These are phyloP conservation scores for Podospora australis DNA, from an alignment of 495 filamentous ascomycete genomes.

Conservation along the genomic window DNA sequence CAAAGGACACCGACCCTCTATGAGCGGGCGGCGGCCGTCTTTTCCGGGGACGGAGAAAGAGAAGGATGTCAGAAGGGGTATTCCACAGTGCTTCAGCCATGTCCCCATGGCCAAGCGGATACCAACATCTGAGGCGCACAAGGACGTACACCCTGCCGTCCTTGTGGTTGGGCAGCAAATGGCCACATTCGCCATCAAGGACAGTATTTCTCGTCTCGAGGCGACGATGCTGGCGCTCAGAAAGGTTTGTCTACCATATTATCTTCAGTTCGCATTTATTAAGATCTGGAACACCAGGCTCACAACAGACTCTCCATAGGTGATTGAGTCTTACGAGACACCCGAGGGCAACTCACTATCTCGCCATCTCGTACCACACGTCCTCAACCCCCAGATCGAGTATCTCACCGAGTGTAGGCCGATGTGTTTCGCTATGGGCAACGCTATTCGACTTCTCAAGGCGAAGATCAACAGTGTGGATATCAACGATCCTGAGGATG, in stretches of 20 bases:
- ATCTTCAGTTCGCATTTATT: not conserved
- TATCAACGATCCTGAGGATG: constrained; percentile 66
- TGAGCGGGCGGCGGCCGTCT: constrained; percentile 32
- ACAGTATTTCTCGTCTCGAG: constrained; percentile 82
- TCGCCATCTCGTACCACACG: constrained; percentile 86
- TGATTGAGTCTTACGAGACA: constrained; percentile 87
- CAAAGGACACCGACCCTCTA: constrained; percentile 34
- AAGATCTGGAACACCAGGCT: not conserved
- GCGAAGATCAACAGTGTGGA: constrained; percentile 79
- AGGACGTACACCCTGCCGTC: constrained; percentile 87
- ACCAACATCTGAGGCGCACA: constrained; percentile 65
- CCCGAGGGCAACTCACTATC: constrained; percentile 75
- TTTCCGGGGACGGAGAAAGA: constrained; percentile 28
- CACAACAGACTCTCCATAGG: constrained; percentile 44
- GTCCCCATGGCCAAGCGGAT: constrained; percentile 71
- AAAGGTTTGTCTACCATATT: constrained; percentile 63
- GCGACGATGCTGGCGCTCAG: constrained; percentile 86
- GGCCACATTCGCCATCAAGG: constrained; percentile 80
- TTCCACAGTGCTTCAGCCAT: constrained; percentile 72
- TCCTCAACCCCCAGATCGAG: constrained; percentile 87
- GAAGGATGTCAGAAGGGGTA: constrained; percentile 38
- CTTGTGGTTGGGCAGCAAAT: constrained; percentile 83
- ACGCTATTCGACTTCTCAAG: constrained; percentile 91
- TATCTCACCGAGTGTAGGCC: constrained; percentile 88
- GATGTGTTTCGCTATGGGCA: constrained; percentile 89